Base-by-base conservation (phyloP, 2,329 filamentous ascomycete species). In the Xylaria digitata region DNA sequence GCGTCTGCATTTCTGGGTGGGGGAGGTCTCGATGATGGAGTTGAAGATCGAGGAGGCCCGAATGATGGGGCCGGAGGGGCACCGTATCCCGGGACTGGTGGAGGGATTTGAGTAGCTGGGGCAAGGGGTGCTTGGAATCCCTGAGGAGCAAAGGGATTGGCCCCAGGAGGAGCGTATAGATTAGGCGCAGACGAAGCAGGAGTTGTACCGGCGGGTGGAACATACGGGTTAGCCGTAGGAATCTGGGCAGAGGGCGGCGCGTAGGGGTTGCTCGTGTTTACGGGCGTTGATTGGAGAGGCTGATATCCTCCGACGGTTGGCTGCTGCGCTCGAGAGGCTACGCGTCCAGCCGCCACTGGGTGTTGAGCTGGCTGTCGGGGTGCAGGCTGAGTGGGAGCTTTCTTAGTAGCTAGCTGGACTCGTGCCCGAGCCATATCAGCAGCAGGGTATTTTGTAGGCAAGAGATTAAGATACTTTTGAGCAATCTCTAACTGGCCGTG, bases 401-500 rank as follows among this genome's bases (percentile, higher is more conserved):
- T 93, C 79, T 89, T 89, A 1, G 91, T 96, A 2, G 96, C 94
- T 75, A 95, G 87, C 80, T 89, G 91, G 73, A 99, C 90, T 60
- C 96, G 90, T 79, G 92, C 92, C 71, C 94, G 88, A 32, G 95
- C 93, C 72, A 96, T 87, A 72, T 97, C 93, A 42, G 95, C 96
- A 64, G 92, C 92, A 45, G 93, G 90, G 78, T 97, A 97, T 70
- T 90, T 89, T 46, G 86, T 82, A 17, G 96, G 96, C 52, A 99
- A 85, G 60, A 99, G 88, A 75, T 94, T 89, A 46, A 99, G 87
- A 76, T 99, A 99, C 78, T 92, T 94, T 80, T 97, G 92, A 5
- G 96, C 96, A 73, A 94, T 88, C 37, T 89, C 85, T 61, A 99
- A 83, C 74, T 96, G 92, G 13, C 96, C 96, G 76, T 97, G 93